Evolutionary conservation across 2,329 filamentous ascomycete genomes (phyloP), one percentile per base, ranked within the genome.

Genomic region (Aspergillus cejpii): DNA sequence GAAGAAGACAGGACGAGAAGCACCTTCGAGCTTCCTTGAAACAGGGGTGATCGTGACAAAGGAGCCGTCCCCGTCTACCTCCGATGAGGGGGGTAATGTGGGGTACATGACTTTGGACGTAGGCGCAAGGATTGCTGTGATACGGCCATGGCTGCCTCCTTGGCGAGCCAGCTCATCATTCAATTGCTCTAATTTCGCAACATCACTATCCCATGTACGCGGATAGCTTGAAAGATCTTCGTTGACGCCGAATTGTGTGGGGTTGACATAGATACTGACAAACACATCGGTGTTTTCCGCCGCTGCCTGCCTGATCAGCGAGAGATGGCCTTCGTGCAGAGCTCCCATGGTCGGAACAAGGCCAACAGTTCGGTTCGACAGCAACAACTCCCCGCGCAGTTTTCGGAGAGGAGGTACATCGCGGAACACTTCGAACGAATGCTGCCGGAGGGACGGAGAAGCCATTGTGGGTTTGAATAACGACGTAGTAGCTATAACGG

Each of bases 321-420:
- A 85, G 41, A 95, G 70, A 69, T 98, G 92, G 31, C 92, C 92
- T 44, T 82, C 79, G 67, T 98, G 92, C n/a, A 98, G 77, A 39
- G 92, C 92, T 51, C 92, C 92, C 92, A 98, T 97, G 24, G 92
- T 98, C 1, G 92, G 92, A 27, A 98, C 89, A 21, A 98, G 80
- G 47, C 85, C 88, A 46, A 98, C 82, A 36, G 82, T 83, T 45
- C 84, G 80, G 56, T 84, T 78, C 59, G 81, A 75, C 48, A 81
- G 69, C 27, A 81, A 70, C 48, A 89, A 80, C 31, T 81, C 76
- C 17, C 73, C 76, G 27, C 88, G 81, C 74, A 84, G 85, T 56
- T 75, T 67, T 29, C 87, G 85, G 41, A 95, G 73, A 8, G 80
- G 74, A 11, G 81, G 71, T 47, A 92, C 81, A 65, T 87, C 78